Evolutionary conservation across 2,329 filamentous ascomycete genomes (phyloP), one percentile per base, ranked within the genome.

Genomic region (Stagonosporopsis rhizophila): DNA sequence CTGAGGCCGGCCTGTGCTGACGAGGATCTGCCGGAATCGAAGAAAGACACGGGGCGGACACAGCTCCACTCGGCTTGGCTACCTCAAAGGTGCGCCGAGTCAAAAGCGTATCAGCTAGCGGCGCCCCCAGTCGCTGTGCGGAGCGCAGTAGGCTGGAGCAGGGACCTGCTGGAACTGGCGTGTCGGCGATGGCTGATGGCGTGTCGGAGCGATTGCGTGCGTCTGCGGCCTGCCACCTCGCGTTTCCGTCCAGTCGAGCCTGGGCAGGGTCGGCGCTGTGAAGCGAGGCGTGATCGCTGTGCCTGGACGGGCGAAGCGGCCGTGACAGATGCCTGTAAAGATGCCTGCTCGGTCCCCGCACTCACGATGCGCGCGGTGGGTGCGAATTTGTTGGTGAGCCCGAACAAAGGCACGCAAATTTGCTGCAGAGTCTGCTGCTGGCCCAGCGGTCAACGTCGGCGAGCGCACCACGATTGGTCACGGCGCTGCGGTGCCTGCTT

Each of bases 11-110:
- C 66, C 65, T 66, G 65, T 68, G 66, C 67, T 68, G 59, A 67
- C 64, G 66, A 71, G 65, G 69, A 72, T 72, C 68, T 65, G 63
- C 67, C 67, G 69, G 66, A 62, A 67, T 67, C 65, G 66, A 65
- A 67, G 65, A 56, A 56, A 58, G 55, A 58, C 55, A 58, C 49
- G 49, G 55, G 55, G 55, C 55, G 55, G 54, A 60, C 45, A 50
- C 42, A 48, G 46, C 30, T 56, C 68, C 67, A 71, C 65, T 66
- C 58, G 62, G 60, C 56, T 54, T 62, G 53, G 62, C 60, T 58
- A 52, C 44, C 53, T 58, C 59, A 66, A 61, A 65, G 57, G 66
- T 63, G 59, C 60, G 55, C 55, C 55, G 55, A 52, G 55, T 58
- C 49, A 39, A 64, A 51, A 58, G 53, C 52, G 62, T 61, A 66